Evolutionary conservation across 805 yeast species (phyloP), one percentile per base, ranked within the genome.

Genomic region (Wickerhamomyces kurtzmanii): DNA sequence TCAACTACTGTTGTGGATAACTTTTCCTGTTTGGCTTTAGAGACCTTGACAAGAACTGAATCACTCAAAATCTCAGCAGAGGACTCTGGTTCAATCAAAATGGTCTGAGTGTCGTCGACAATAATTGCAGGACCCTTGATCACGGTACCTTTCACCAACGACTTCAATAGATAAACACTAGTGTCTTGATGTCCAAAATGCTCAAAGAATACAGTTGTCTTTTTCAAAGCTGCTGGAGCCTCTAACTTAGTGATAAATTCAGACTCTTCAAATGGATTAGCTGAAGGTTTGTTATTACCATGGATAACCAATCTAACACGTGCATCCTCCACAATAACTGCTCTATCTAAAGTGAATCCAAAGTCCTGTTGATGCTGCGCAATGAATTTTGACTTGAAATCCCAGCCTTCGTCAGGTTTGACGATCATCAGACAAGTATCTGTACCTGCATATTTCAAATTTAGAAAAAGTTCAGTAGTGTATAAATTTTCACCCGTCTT

Each of bases 21-120:
- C 45, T 42, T 34, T 60, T 47, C 32, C 67, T 60, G 4, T 66
- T 65, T 33, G 57, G 59, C 34, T 60, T 62, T 33, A 61, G 47
- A 1, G 66, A 66, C 31, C 22, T 23, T 31, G 15, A 27, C 27
- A 8, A 15, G 23, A 12, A 23, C 11, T 12, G 21, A 31, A 4
- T 24, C 24, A 15, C 21, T 13, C 9, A 24, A 18, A 17, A 29
- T 17, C 4, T 23, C 13, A 5, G 31, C 24, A 61, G 57, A 31
- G 34, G 9, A 45, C 12, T 20, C 27, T 6, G 37, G 34, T 19
- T 31, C 34, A 13, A 23, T 12, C 22, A 27, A 11, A 15, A 47
- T 36, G 4, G 50, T 47, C 31, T 45, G 51, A 9, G 51, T 47
- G 7, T 34, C 34, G 38, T 56, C 59, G 18, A 55, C 37, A 22